Conservation (phyloP, 1,284 basidiomycete genomes). For the Leccinum subrobustum region DNA sequence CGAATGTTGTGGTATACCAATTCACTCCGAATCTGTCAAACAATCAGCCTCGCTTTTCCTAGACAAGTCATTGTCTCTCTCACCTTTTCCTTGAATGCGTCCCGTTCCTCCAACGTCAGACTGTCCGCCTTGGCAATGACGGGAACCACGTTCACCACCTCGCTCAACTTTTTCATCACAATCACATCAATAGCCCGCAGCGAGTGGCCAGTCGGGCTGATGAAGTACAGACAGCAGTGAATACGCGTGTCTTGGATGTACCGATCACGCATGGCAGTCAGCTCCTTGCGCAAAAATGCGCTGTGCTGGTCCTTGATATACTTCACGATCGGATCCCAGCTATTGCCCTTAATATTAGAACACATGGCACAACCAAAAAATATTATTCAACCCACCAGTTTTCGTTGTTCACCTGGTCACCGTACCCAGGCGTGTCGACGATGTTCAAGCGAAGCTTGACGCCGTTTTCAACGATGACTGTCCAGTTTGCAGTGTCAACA, state of each 20-base stretch:
- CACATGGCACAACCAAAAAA: not conserved
- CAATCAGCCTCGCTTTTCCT: constrained; percentile 3
- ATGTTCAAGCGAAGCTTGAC: constrained; percentile 96
- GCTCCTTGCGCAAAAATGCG: constrained; percentile 97
- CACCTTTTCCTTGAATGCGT: constrained; percentile 90
- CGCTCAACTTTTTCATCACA: constrained; percentile 98
- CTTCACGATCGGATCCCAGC: constrained; percentile 99
- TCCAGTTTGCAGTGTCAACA: constrained; percentile 5
- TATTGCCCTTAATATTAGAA: constrained; percentile 32
- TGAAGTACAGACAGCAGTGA: constrained; percentile 98
- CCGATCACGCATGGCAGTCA: constrained; percentile 97
- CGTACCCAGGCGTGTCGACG: constrained; percentile 98
- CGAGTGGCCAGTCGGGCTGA: constrained; percentile 94
- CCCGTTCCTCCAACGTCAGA: constrained; percentile 91
- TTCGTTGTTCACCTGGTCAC: constrained; percentile 99
- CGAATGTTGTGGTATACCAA: constrained; percentile 92
- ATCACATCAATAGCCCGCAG: constrained; percentile 94
- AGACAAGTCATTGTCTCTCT: constrained; percentile 1
- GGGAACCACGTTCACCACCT: constrained; percentile 98
- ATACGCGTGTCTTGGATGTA: constrained; percentile 98
- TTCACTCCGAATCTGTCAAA: constrained; percentile 83
- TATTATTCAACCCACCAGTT: constrained; percentile 75
- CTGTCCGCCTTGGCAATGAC: constrained; percentile 99
- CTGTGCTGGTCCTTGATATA: constrained; percentile 99
- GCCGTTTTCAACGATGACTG: constrained; percentile 95